Conservation (phyloP, 2,329 filamentous ascomycete genomes). For the Achaetomium macrosporum region DNA sequence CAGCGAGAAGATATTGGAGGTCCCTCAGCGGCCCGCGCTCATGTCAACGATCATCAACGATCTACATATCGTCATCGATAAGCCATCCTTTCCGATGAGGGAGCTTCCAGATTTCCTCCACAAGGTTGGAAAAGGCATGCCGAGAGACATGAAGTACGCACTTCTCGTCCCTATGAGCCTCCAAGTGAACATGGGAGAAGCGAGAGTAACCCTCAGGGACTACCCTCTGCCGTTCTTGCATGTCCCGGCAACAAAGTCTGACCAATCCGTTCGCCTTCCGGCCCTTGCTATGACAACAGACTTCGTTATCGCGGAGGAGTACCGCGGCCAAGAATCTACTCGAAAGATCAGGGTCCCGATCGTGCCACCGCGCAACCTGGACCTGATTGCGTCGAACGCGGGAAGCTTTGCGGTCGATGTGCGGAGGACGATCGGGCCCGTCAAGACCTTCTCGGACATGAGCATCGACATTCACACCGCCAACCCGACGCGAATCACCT, state of each 20-base stretch:
- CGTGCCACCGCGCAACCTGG: constrained; percentile 59
- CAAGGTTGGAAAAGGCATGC: constrained; percentile 93
- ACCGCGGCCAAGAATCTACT: constrained; percentile 70
- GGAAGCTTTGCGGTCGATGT: constrained; percentile 79
- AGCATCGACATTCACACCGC: constrained; percentile 88
- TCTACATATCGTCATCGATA: constrained; percentile 78
- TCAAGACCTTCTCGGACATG: constrained; percentile 95
- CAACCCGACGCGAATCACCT: constrained; percentile 87
- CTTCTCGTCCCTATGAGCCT: constrained; percentile 86
- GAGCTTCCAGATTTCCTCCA: constrained; percentile 81
- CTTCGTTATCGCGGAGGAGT: constrained; percentile 95
- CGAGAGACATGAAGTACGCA: constrained; percentile 82
- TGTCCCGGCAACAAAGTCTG: constrained; percentile 73
- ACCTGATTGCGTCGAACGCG: constrained; percentile 45
- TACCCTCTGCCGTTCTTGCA: constrained; percentile 91
- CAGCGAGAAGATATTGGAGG: constrained; percentile 75
- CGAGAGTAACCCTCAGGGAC: constrained; percentile 77
- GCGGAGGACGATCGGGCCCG: constrained; percentile 82
- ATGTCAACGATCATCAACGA: constrained; percentile 78
- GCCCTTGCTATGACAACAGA: constrained; percentile 80
- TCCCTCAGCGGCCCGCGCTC: constrained; percentile 78
- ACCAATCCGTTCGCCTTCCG: constrained; percentile 73
- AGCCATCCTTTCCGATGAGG: constrained; percentile 80
- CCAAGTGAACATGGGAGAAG: constrained; percentile 84
- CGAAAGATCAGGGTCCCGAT: constrained; percentile 78